These are phyloP conservation scores for Polytrichum commune DNA, from an alignment of 225 moss, liverwort and hornwort species.

Conservation along the genomic window DNA sequence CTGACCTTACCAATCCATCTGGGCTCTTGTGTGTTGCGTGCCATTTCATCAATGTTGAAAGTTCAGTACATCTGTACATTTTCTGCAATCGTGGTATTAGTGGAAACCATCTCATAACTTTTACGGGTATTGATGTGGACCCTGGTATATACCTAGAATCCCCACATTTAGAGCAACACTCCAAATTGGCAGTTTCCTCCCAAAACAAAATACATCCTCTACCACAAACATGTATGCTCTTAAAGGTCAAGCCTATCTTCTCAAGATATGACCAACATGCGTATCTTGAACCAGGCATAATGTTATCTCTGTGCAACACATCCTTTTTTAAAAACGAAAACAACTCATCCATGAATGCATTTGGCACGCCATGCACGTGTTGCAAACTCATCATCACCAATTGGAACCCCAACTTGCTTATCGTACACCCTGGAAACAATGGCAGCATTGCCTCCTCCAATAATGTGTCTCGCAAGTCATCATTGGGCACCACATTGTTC, in stretches of 20 bases:
- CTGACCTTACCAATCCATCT: neutral
- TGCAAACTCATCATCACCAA: neutral
- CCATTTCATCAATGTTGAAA: slow-evolving; percentile 10
- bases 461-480: neutral
- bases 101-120: slow-evolving; percentile 12
- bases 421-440: neutral
- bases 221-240: slow-evolving; percentile 4
- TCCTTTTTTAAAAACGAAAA: neutral
- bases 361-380: neutral
- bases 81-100: neutral
- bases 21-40: neutral
- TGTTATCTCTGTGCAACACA: neutral
- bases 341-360: slow-evolving; percentile 5
- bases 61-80: slow-evolving; percentile 3
- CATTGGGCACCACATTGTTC: neutral
- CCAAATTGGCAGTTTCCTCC: neutral
- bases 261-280: neutral
- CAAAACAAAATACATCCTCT: neutral
- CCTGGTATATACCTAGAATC: neutral
- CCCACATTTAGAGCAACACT: neutral
- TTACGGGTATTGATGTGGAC: neutral
- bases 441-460: neutral
- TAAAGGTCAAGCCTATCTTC: neutral
- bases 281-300: neutral
- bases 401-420: neutral